A percentile compares a stretch with the other conserved stretches of the same genome.
These are phyloP conservation scores for Physcomitrellopsis africana DNA, from an alignment of 225 moss, liverwort and hornwort genomes.

Conservation along the genomic window DNA sequence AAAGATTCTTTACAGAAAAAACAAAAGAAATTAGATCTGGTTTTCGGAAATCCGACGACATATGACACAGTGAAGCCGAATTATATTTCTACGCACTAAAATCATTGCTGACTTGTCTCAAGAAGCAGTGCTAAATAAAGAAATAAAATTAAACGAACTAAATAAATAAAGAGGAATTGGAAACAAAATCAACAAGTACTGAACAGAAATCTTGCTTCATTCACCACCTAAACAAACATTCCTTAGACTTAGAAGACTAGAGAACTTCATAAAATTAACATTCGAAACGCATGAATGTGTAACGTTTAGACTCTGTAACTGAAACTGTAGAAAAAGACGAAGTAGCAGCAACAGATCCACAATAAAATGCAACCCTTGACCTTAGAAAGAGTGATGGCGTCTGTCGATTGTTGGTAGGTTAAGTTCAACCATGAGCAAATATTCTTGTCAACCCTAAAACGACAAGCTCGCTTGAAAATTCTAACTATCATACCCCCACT, in stretches of 20 bases:
- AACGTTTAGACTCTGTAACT: neutral
- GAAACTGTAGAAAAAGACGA: neutral
- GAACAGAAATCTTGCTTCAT: neutral
- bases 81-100: neutral
- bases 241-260: no score
- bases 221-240: neutral
- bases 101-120: neutral
- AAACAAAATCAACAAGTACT: no score
- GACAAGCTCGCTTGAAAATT: neutral
- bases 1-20: neutral
- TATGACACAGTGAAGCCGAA: neutral
- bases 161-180: neutral
- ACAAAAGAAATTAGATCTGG: neutral
- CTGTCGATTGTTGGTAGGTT: neutral
- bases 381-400: neutral
- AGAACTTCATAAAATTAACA: neutral
- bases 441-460: slow-evolving; percentile 10
- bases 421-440: neutral
- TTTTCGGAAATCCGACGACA: neutral
- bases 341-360: neutral
- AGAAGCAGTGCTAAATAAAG: neutral
- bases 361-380: neutral
- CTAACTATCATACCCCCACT: neutral
- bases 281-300: neutral
- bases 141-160: neutral